Evolutionary conservation across 140 eudicot species (phyloP), one percentile per base, ranked within the genome.

Genomic region (Senecio squalidus): DNA sequence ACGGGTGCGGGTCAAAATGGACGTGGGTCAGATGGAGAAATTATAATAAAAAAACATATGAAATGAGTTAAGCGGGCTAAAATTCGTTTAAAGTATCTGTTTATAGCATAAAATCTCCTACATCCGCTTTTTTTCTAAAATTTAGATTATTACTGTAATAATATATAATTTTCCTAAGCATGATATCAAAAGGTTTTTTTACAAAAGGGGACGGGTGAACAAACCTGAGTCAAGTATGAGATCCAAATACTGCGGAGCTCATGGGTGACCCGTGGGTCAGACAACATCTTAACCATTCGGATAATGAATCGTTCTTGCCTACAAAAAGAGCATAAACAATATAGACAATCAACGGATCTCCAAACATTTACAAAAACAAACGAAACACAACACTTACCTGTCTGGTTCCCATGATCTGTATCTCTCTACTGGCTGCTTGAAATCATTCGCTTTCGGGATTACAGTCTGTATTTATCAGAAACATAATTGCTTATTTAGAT

Each of bases 181-280:
- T n/a, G n/a, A n/a, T n/a, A n/a, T n/a, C n/a, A n/a, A n/a, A n/a
- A n/a, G n/a, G n/a, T n/a, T n/a, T n/a, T n/a, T n/a, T n/a, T n/a
- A n/a, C n/a, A n/a, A 45, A 20, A 14, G 9, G 26, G 52, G 27
- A 8, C 17, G 7, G 8, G 48, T 28, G 39, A 60, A 30, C 70
- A 6, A 62, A 88, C 96, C 96, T 88, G 85, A 33, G 88, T 49
- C 88, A 87, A 84, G 68, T 66, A 84, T 33, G 96, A 84, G 55
- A 88, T 55, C 96, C 94, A 88, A 59, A 84, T 79, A 55, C 74
- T 68, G 49, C 88, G 94, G 44, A 84, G 81, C 62, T 84, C 94
- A 18, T 80, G 83, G 67, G 96, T 87, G 58, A 83, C 71, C 2
- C 89, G 78, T 15, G 94, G 94, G 55, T 87, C 85, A 11, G 89